Base-by-base conservation (phyloP, 148 eudicot genomes). In the Amaranthus cruentus region DNA sequence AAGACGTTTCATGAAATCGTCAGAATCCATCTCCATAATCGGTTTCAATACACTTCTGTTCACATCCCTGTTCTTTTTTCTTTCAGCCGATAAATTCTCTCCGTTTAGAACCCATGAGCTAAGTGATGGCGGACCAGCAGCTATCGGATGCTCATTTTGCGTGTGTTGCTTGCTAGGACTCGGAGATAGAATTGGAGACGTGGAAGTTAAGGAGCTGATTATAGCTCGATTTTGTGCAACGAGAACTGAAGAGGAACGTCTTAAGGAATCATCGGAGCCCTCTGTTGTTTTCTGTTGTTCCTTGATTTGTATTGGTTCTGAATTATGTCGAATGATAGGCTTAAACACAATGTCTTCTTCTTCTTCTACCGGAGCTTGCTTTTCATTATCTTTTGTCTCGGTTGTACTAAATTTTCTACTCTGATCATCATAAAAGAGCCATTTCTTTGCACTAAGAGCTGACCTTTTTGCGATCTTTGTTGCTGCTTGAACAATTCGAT, bases 261-360 rank as follows among this genome's bases (percentile, higher is more conserved):
- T 84, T 70, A 91, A 76, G 69, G 64, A 59, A 66, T 94, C 97
- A 76, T 91, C 86, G 53, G 88, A 69, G 71, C 77, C 13, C 53
- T 79, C 74, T 55, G 58, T 73, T 55, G 58, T 38, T 64, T 75
- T 64, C 49, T 21, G 54, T 54, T 71, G 73, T 61, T 66, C 82
- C 57, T 55, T 62, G 12, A 46, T 18, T 66, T 65, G 68, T 15
- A 94, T 53, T 9, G 98, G 98, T 49, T 84, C 97, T 4, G 98
- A 95, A 66, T 91, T 95, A 69, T 79, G 84, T 68, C 99, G 80
- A 4, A 78, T 72, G 43, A 95, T 81, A 21, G 99, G 99, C 87
- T 87, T 90, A 77, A 95, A 91, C 68, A 95, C 89, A 65, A 95
- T 95, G 63, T 86, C 92, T 82, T 94, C 98, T 74, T 91, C 99